phyloP scores from a whole-genome alignment of 257 asterid genomes.

The Cinchona pubescens region DNA sequence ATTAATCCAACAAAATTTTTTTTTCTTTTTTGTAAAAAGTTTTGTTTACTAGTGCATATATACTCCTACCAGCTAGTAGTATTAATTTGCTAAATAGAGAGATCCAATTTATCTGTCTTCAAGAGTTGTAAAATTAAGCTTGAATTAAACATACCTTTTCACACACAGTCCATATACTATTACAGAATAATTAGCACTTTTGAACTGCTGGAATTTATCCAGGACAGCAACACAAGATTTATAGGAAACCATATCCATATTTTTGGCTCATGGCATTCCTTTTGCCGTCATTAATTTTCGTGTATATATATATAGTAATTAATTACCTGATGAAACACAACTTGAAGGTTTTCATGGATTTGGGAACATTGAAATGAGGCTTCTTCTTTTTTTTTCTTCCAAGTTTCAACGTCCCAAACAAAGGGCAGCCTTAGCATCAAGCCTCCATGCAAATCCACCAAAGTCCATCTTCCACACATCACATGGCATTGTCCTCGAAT shows the following conservation, averaged over 20 bases:
- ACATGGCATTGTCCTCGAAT: constrained; percentile 43
- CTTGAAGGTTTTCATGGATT: neutral
- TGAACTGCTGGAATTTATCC: constrained; percentile 6
- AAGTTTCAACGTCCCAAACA: constrained; percentile 32
- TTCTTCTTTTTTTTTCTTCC: too few species aligned
- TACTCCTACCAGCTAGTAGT: too few species aligned
- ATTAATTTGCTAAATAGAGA: neutral
- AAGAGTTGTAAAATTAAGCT: neutral
- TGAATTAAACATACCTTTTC: neutral
- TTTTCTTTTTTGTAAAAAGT: too few species aligned
- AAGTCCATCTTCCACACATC: constrained; percentile 54
- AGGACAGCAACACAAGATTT: neutral
- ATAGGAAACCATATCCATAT: neutral
- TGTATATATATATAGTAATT: neutral
- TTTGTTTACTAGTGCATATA: too few species aligned
- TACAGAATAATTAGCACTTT: neutral
- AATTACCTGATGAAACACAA: constrained; percentile 15
- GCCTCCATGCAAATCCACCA: constrained; percentile 59
- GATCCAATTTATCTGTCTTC: neutral
- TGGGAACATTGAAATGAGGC: neutral
- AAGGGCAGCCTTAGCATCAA: constrained; percentile 45
- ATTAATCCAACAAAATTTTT: neutral
- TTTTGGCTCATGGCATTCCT: neutral
- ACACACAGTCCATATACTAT: neutral
- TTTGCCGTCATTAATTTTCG: neutral